phyloP scores from a whole-genome alignment of 768 basidiomycete genomes.

The Lactarius evosmus region DNA sequence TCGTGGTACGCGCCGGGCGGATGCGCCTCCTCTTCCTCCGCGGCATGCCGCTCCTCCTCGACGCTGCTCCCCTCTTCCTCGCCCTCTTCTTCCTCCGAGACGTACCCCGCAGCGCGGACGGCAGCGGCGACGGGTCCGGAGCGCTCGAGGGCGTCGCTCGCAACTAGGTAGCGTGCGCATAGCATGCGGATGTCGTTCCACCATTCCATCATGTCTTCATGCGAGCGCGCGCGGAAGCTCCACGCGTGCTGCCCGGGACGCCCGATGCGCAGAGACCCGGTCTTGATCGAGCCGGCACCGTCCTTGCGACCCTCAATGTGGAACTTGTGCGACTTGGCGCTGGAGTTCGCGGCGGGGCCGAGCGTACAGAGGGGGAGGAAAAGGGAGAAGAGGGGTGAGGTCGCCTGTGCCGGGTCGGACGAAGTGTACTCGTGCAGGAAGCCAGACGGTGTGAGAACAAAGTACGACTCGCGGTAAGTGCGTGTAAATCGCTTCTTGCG shows the following conservation, averaged over 20 bases:
- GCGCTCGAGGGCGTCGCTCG: conserved; percentile 89
- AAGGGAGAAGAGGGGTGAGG: conserved; percentile 70
- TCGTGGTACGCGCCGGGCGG: conserved; percentile 40
- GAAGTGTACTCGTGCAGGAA: conserved; percentile 90
- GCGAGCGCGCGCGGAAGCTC: conserved; percentile 84
- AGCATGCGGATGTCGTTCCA: conserved; percentile 98
- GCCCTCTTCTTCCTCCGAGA: conserved; percentile 65
- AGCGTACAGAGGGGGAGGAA: conserved; percentile 96
- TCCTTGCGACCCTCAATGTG: conserved; percentile 92
- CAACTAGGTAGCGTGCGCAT: conserved; percentile 90
- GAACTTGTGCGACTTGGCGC: conserved; percentile 87
- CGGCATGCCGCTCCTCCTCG: conserved; percentile 47
- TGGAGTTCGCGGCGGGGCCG: conserved; percentile 75
- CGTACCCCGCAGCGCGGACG: conserved; percentile 84
- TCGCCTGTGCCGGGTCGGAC: conserved; percentile 63
- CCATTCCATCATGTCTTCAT: conserved; percentile 99
- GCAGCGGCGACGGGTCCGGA: conserved; percentile 91
- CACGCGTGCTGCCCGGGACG: conserved; percentile 61
- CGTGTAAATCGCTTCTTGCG: conserved; percentile 95
- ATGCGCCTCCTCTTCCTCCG: conserved; percentile 51
- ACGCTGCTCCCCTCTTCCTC: conserved; percentile 62
- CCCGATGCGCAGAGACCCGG: conserved; percentile 46
- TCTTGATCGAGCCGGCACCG: conserved; percentile 63
- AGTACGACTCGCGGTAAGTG: conserved; percentile 80
- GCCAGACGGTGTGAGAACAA: conserved; percentile 91